Percentiles rank a stretch among this genome's conserved stretches.
Evolutionary conservation across 805 yeast species (phyloP).

Genomic region (Candida pseudofarinosa): DNA sequence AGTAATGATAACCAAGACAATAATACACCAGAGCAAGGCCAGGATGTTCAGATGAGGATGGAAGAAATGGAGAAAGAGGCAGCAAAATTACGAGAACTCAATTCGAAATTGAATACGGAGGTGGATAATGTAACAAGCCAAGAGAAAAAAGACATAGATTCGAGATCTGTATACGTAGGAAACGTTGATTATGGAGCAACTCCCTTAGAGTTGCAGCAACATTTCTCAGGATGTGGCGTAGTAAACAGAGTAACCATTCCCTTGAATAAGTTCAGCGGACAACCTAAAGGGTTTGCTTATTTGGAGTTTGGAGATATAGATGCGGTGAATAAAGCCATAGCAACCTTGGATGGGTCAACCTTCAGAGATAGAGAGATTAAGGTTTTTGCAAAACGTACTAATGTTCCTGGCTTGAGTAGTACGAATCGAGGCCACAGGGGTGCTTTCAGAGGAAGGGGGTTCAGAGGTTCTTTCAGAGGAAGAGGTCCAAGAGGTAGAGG

Average conservation of each 20-base stretch:
- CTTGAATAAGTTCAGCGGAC: slow-evolving; percentile 69
- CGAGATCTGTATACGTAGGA: slow-evolving; percentile 76
- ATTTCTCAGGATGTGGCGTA: slow-evolving; percentile 64
- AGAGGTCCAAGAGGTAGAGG: slow-evolving; percentile 28
- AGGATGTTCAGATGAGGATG: slow-evolving; percentile 30
- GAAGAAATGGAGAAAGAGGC: slow-evolving; percentile 62
- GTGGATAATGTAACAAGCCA: slow-evolving; percentile 26
- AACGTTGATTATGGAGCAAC: slow-evolving; percentile 78
- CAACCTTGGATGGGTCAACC: slow-evolving; percentile 54
- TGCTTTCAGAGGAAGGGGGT: slow-evolving; percentile 19
- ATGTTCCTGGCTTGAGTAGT: slow-evolving; percentile 62
- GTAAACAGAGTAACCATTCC: slow-evolving; percentile 78
- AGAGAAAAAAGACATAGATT: slow-evolving; percentile 62
- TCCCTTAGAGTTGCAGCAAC: slow-evolving; percentile 75
- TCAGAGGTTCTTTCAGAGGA: slow-evolving; percentile 16
- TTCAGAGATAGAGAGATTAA: slow-evolving; percentile 70
- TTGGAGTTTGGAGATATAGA: slow-evolving; percentile 72
- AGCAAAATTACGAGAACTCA: slow-evolving; percentile 55
- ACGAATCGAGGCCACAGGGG: slow-evolving; percentile 40
- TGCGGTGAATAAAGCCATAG: slow-evolving; percentile 62
- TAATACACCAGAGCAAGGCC: background rate
- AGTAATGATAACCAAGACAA: background rate
- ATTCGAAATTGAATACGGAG: slow-evolving; percentile 26
- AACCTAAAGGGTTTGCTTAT: slow-evolving; percentile 85
- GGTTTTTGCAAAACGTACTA: slow-evolving; percentile 76